A percentile compares a stretch with the other conserved stretches of the same genome.
These are phyloP conservation scores for Artomyces pyxidatus DNA, from an alignment of 768 basidiomycete genomes.

Conservation along the genomic window DNA sequence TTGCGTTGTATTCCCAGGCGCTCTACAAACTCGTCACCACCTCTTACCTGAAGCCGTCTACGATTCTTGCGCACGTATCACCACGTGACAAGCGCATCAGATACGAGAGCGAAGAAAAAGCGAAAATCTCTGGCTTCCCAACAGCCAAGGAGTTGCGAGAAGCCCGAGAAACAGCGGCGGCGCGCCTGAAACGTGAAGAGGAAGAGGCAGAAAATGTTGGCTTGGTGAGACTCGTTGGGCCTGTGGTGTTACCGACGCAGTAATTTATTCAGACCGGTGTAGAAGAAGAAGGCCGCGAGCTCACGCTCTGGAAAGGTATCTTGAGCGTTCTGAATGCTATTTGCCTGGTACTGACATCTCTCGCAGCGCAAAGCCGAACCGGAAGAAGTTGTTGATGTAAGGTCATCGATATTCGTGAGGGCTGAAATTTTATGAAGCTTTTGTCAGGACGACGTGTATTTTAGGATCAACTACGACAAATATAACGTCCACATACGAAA, in stretches of 20 bases:
- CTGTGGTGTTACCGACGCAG: not conserved
- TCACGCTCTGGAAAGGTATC: too few relatives aligned
- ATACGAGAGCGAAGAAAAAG: slow-evolving; percentile 74
- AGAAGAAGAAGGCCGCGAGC: slow-evolving; percentile 63
- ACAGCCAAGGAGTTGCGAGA: slow-evolving; percentile 73
- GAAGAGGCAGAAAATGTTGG: slow-evolving; percentile 68
- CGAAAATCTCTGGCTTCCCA: slow-evolving; percentile 66
- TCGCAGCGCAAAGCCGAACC: slow-evolving; percentile 40
- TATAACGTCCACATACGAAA: slow-evolving; percentile 87
- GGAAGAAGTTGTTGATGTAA: slow-evolving; percentile 61
- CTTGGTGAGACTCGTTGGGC: slow-evolving; percentile 40
- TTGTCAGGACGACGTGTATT: slow-evolving; percentile 58
- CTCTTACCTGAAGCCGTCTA: slow-evolving; percentile 75
- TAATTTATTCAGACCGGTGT: slow-evolving; percentile 10
- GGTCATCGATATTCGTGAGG: not conserved
- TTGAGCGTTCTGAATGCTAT: not conserved
- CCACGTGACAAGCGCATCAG: slow-evolving; percentile 74
- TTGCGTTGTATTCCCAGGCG: slow-evolving; percentile 45
- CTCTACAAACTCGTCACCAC: slow-evolving; percentile 64
- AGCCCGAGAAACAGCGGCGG: slow-evolving; percentile 58
- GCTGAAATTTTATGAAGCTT: not conserved
- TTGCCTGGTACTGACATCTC: not conserved
- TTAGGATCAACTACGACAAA: slow-evolving; percentile 84
- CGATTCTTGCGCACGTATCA: slow-evolving; percentile 67
- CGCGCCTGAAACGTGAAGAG: slow-evolving; percentile 59